Base-by-base conservation (phyloP, 352 stramenopile species). In the Thalassiosira exigua region DNA sequence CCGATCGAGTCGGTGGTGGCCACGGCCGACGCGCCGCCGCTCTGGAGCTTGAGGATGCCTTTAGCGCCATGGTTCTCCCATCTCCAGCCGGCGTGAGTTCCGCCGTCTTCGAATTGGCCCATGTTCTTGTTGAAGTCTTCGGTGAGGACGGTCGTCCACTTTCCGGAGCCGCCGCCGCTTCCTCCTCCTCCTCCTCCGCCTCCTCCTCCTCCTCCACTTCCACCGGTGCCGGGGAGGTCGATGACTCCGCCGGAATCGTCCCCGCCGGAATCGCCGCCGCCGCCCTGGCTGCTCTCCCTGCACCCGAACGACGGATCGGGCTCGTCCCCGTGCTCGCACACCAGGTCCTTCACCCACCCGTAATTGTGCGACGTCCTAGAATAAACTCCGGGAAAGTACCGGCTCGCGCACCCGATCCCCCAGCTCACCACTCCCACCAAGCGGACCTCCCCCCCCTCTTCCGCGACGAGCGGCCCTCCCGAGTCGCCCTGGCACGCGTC, bases 351-450 rank as follows among this genome's bases (percentile, higher is more conserved):
- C 32, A 88, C 74, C 56, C 65, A 88, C 1, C 51, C 33, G 41
- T 81, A 51, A 12, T 59, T 29, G 14, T 29, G 1, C 12, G 48
- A 50, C 3, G 83, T 19, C 24, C 69, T 57, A 7, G 61, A 46
- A 36, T 87, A 88, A 17, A 88, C 76, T 39, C 82, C 70, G 1
- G 82, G 82, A 33, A 69, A 79, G 17, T 74, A 39, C 26, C 51
- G 17, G 21, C 60, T 17, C 19, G 73, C 82, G 30, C 88, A 93
- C 36, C 69, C 85, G 3, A 80, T 56, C 9, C 80, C 83, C 42
- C 82, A 91, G 44, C 61, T 84, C 4, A 90, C 72, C 11, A 93
- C 21, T 14, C 90, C 90, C 3, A 93, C 82, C 7, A 92, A 32
- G 32, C 1, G 24, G n/a, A 21, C 19, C 0, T 7, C 32, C 12